A percentile compares a stretch with the other conserved stretches of the same genome.
Evolutionary conservation across 345 rosid species (phyloP).

Genomic region (Citrus cavaleriei): DNA sequence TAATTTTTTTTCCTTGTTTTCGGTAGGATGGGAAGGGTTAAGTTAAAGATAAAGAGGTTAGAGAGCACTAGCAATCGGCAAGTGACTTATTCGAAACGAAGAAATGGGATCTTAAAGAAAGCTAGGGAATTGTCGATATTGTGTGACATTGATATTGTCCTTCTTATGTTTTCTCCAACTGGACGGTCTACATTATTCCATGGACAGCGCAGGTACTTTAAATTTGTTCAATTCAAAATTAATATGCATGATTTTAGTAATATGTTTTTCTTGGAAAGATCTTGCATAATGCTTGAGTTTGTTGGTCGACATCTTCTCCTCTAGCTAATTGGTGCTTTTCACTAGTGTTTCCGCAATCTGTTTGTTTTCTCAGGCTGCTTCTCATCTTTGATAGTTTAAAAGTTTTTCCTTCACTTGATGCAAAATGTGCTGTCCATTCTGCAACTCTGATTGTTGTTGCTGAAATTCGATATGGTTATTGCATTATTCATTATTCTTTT

Average conservation of each 20-base stretch:
- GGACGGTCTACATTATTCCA: slow-evolving; percentile 50
- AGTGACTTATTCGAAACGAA: slow-evolving; percentile 80
- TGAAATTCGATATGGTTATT: not conserved
- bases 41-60: slow-evolving; percentile 77
- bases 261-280: not conserved
- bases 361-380: not conserved
- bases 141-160: slow-evolving; percentile 77
- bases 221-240: not conserved
- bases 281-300: not conserved
- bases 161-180: slow-evolving; percentile 88
- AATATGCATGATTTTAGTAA: not conserved
- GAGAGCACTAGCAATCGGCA: slow-evolving; percentile 74
- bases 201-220: slow-evolving; percentile 64
- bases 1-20: not conserved
- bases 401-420: not conserved
- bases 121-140: slow-evolving; percentile 83
- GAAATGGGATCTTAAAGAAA: slow-evolving; percentile 84
- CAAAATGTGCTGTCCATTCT: not conserved
- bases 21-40: slow-evolving; percentile 84
- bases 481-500: not conserved
- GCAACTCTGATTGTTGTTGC: not conserved
- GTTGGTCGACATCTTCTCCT: not conserved
- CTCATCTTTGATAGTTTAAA: not conserved
- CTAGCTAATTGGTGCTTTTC: not conserved
- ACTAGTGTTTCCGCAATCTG: not conserved